These are phyloP conservation scores for Backusella tarrabulga DNA, from an alignment of 192 early-diverging fungal genomes.

Conservation along the genomic window DNA sequence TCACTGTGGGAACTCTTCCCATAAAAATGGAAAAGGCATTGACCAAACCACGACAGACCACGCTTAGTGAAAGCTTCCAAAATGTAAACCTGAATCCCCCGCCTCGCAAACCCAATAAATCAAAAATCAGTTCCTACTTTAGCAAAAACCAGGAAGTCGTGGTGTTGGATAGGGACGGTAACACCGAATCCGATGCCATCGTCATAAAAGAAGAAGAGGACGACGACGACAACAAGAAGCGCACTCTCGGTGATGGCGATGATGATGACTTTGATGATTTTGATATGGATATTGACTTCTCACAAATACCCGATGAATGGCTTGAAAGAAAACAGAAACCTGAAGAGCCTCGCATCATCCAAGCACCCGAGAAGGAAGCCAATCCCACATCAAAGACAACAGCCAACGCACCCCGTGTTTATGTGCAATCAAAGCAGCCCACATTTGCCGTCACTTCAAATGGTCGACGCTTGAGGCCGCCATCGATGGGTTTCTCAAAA, in stretches of 20 bases:
- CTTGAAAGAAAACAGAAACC: conserved; percentile 18
- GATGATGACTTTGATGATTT: conserved; percentile 23
- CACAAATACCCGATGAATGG: conserved; percentile 37
- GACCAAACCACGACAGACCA: not conserved
- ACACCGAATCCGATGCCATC: not conserved
- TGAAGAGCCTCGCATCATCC: not conserved
- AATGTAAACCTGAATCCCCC: not conserved
- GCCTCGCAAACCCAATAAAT: no score
- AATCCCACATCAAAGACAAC: not conserved
- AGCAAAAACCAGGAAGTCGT: not conserved
- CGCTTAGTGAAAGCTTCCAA: not conserved
- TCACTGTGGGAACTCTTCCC: not conserved
- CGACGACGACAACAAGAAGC: not conserved
- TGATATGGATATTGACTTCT: conserved; percentile 35
- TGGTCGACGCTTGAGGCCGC: conserved; percentile 23
- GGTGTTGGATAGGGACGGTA: not conserved
- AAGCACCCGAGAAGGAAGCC: not conserved
- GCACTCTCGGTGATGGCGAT: no score
- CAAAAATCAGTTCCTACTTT: not conserved
- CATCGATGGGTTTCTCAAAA: conserved; percentile 37
- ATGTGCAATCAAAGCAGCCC: not conserved
- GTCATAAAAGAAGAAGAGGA: not conserved
- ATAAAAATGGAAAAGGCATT: not conserved
- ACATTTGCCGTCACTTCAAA: conserved; percentile 27
- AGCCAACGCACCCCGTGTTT: conserved; percentile 12